These are phyloP conservation scores for Nymphaea thermarum DNA, from an alignment of 164 flowering plant genomes.

Conservation along the genomic window DNA sequence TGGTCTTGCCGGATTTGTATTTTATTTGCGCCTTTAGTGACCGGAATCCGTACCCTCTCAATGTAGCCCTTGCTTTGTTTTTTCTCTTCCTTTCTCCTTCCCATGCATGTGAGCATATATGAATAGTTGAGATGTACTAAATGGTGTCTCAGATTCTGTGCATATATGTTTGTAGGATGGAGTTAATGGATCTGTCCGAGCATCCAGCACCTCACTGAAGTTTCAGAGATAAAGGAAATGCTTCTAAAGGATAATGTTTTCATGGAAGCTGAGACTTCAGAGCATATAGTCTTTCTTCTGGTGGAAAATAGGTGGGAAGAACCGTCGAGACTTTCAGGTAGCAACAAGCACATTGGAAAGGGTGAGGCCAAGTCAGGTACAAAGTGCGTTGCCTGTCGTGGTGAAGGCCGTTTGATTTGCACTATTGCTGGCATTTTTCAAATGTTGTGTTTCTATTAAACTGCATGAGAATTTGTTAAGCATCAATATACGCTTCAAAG, in stretches of 20 bases:
- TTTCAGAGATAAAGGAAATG: conserved; percentile 35
- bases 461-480: background rate
- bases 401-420: conserved; percentile 80
- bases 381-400: conserved; percentile 59
- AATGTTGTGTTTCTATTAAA: background rate
- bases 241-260: conserved; percentile 26
- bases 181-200: conserved; percentile 34
- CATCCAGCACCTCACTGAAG: conserved; percentile 34
- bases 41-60: too few species aligned
- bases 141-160: too few species aligned
- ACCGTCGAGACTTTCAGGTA: conserved; percentile 40
- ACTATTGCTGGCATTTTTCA: conserved; percentile 26
- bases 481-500: too few species aligned
- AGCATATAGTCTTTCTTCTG: conserved; percentile 73
- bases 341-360: conserved; percentile 5
- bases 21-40: too few species aligned
- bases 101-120: too few species aligned
- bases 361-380: conserved; percentile 10
- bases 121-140: too few species aligned
- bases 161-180: conserved; percentile 26
- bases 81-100: too few species aligned
- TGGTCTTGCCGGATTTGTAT: too few species aligned
- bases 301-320: conserved; percentile 99
- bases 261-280: conserved; percentile 30
- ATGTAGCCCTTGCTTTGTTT: too few species aligned